Conservation (phyloP, 2,329 filamentous ascomycete species). For the Colletotrichum sidae region DNA sequence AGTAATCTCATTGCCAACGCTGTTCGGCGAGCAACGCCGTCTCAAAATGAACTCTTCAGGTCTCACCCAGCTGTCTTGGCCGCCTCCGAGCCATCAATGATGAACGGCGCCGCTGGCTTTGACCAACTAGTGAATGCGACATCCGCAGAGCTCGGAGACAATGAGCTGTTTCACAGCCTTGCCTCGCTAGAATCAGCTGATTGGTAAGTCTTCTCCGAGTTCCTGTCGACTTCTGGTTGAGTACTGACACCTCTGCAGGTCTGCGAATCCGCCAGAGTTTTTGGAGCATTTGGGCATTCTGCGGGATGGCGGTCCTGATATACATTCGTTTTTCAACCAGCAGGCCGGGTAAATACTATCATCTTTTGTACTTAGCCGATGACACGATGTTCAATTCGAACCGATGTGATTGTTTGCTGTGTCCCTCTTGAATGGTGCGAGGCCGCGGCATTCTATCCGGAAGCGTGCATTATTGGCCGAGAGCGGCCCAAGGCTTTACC, state of each 20-base stretch:
- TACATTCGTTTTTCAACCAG: constrained; percentile 20
- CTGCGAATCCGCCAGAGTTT: constrained; percentile 26
- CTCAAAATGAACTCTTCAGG: too few relatives aligned
- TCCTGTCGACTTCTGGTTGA: neutral
- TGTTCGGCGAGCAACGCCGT: too few relatives aligned
- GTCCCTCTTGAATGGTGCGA: too few relatives aligned
- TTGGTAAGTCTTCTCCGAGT: neutral
- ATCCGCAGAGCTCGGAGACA: constrained; percentile 4
- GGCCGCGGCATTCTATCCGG: neutral
- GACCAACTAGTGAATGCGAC: neutral
- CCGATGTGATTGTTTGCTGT: too few relatives aligned
- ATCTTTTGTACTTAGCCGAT: too few relatives aligned
- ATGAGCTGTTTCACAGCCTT: constrained; percentile 19
- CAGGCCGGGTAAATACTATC: constrained; percentile 1
- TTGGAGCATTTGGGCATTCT: constrained; percentile 23
- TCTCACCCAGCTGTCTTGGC: too few relatives aligned
- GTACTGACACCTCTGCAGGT: neutral
- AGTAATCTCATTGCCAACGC: too few relatives aligned
- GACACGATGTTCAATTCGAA: too few relatives aligned
- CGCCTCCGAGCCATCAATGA: too few relatives aligned
- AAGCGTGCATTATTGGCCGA: neutral
- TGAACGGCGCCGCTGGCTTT: neutral
- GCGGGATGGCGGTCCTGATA: neutral
- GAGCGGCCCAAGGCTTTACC: constrained; percentile 7
- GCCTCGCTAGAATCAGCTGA: constrained; percentile 17